Evolutionary conservation across 2,329 filamentous ascomycete species (phyloP), one percentile per base, ranked within the genome.

Genomic region (Aureobasidium sp.): DNA sequence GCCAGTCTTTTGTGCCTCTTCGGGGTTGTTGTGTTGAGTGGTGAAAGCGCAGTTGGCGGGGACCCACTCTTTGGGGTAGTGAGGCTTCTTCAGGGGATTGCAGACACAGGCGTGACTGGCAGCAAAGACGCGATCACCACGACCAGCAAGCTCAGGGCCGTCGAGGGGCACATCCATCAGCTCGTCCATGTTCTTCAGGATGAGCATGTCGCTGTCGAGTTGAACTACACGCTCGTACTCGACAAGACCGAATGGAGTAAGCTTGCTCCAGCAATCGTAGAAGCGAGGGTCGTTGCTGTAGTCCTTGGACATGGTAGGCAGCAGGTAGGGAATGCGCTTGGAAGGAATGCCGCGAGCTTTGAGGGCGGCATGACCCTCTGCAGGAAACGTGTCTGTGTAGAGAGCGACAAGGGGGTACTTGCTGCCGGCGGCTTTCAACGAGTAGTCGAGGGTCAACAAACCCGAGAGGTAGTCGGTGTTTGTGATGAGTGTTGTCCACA

Each of bases 181-280:
- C 77, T 95, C 91, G 73, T 96, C 91, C 89, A 96, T 96, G 75
- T 95, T 95, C 69, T 81, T 81, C 66, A 87, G 75, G 8, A 90
- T 85, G 56, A 96, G 77, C 91, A 96, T 96, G 77, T 96, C 91
- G 70, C 87, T 88, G 76, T 96, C 91, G 61, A 96, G 81, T 76
- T 91, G 88, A 39, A 95, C 88, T 37, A 96, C 84, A 44, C 91
- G 84, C 29, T 87, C 81, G 76, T 92, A 96, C 72, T 92, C 85
- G 20, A 81, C 81, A 36, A 96, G 79, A 25, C 84, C 86, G 73
- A 95, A 96, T 6, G 88, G 85, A 17, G 87, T 84, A 31, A 96
- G 83, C 76, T 96, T 96, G 74, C 83, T 89, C 90, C 91, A 96
- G 80, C 88, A 91, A 75, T 95, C 90, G 76, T 90, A 87, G 80